Evolutionary conservation across 768 basidiomycete genomes (phyloP), one percentile per base, ranked within the genome.

Genomic region (Naganishia friedmannii): DNA sequence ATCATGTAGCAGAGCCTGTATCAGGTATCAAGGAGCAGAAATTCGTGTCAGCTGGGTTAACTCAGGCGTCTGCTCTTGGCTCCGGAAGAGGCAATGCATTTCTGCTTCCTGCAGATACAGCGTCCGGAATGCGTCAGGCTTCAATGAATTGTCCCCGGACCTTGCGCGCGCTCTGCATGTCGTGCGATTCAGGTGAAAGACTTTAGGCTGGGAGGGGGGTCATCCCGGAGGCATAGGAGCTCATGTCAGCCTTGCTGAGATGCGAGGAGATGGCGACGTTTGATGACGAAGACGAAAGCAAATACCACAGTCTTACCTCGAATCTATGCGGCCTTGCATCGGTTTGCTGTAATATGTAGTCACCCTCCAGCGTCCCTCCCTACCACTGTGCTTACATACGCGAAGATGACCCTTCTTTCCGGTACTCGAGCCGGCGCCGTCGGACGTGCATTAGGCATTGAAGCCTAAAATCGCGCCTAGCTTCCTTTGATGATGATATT

Each of bases 391-490:
- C 54, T 55, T 55, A 55, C 54, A 29, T 55, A 55, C 32, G 29
- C 54, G 28, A 23, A 29, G 53, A 53, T 29, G 42, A 42, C 42
- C 42, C 42, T 42, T 42, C 42, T 42, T 51, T 23, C 48, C 48
- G 48, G 48, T 21, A 51, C 48, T 51, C 48, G 48, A 58, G n/a
- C 3, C 57, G 19, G 34, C 12, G 57, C 32, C 57, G 57, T 58
- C 57, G 32, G 57, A 58, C 57, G 57, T 39, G 57, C n/a, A 8
- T 42, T 13, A 42, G 42, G 42, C 42, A 42, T 42, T 34, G 34
- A 32, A 39, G 57, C 57, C 34, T 23, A 58, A 58, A 23, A 31
- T 32, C 57, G 57, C 57, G 57, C 57, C 34, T 39, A 31, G 29
- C 34, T 34, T 34, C 23, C 57, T 17, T 39, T 32, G 42, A 42